phyloP scores from a whole-genome alignment of 1,284 basidiomycete genomes.

The Malassezia slooffiae region DNA sequence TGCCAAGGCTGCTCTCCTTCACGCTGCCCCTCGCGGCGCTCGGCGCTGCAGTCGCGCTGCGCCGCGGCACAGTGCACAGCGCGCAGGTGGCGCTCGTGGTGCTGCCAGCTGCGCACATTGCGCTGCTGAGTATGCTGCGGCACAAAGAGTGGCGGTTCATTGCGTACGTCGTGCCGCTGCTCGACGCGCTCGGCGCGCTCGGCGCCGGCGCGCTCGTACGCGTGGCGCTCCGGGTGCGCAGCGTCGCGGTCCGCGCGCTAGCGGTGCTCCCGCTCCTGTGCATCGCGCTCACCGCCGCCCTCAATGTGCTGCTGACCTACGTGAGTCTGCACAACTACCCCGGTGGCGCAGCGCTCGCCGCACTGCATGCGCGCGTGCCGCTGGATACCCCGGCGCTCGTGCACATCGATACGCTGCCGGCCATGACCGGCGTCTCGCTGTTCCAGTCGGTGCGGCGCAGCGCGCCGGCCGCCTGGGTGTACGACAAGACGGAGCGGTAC shows the following conservation, averaged over 20 bases:
- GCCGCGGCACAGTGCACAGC: slow-evolving; percentile 4
- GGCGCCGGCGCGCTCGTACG: slow-evolving; percentile 53
- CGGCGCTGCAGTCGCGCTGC: slow-evolving; percentile 50
- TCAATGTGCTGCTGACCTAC: slow-evolving; percentile 47
- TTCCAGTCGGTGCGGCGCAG: slow-evolving; percentile 53
- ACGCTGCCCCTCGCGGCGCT: slow-evolving; percentile 56
- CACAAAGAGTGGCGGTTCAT: slow-evolving; percentile 84
- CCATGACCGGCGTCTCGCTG: slow-evolving; percentile 79
- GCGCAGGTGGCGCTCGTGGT: slow-evolving; percentile 44
- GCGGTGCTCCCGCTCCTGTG: neutral
- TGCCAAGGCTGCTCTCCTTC: slow-evolving; percentile 66
- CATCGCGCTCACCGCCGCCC: neutral
- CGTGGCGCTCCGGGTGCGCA: neutral
- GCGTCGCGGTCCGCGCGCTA: too few species aligned
- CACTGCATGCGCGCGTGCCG: slow-evolving; percentile 53
- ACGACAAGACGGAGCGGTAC: slow-evolving; percentile 36
- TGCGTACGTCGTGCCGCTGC: slow-evolving; percentile 68
- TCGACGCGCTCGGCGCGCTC: slow-evolving; percentile 68
- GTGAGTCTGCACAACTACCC: slow-evolving; percentile 75
- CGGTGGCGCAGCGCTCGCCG: slow-evolving; percentile 64
- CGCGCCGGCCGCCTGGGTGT: slow-evolving; percentile 15
- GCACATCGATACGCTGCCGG: slow-evolving; percentile 69
- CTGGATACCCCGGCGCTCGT: slow-evolving; percentile 1
- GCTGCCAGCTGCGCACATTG: slow-evolving; percentile 58
- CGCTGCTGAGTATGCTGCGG: slow-evolving; percentile 61